Conservation (phyloP, 495 filamentous ascomycete species). For the Penicillium arizonense region DNA sequence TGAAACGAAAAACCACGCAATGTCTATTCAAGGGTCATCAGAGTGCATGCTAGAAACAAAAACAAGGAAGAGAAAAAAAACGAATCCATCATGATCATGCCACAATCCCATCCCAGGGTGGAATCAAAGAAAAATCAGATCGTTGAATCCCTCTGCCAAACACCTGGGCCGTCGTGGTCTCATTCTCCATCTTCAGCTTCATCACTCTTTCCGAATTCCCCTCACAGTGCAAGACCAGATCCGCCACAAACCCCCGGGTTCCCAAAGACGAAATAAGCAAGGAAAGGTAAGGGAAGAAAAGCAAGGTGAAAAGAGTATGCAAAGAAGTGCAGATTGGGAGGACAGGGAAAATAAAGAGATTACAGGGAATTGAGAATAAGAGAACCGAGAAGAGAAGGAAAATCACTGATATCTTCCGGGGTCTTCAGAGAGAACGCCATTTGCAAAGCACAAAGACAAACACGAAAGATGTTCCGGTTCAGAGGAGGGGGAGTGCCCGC, state of each 20-base stretch:
- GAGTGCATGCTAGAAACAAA: slow-evolving; percentile 25
- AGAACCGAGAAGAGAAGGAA: slow-evolving; percentile 7
- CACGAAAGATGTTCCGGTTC: slow-evolving; percentile 13
- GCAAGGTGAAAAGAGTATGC: slow-evolving; percentile 7
- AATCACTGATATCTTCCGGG: slow-evolving; percentile 29
- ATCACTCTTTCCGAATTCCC: slow-evolving; percentile 14
- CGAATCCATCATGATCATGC: slow-evolving; percentile 16
- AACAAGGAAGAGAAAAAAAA: slow-evolving; percentile 7
- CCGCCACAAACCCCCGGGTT: slow-evolving; percentile 1
- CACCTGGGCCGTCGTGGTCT: slow-evolving; percentile 14
- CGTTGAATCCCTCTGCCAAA: not conserved
- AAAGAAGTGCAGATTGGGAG: slow-evolving; percentile 7
- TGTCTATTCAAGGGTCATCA: slow-evolving; percentile 30
- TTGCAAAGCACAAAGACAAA: slow-evolving; percentile 36
- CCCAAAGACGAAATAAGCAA: slow-evolving; percentile 8
- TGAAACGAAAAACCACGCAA: slow-evolving; percentile 20
- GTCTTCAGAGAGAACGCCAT: slow-evolving; percentile 42
- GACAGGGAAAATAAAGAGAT: slow-evolving; percentile 5
- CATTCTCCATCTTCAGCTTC: slow-evolving; percentile 9
- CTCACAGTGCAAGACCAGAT: slow-evolving; percentile 11
- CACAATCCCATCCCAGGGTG: slow-evolving; percentile 8
- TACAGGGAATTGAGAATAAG: slow-evolving; percentile 12
- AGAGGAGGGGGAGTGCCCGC: slow-evolving; percentile 12
- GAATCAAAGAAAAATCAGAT: not conserved
- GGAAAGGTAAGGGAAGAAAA: slow-evolving; percentile 4